Evolutionary conservation across 1,284 basidiomycete species (phyloP), one percentile per base, ranked within the genome.

Genomic region (Ceratobasidium sp.): DNA sequence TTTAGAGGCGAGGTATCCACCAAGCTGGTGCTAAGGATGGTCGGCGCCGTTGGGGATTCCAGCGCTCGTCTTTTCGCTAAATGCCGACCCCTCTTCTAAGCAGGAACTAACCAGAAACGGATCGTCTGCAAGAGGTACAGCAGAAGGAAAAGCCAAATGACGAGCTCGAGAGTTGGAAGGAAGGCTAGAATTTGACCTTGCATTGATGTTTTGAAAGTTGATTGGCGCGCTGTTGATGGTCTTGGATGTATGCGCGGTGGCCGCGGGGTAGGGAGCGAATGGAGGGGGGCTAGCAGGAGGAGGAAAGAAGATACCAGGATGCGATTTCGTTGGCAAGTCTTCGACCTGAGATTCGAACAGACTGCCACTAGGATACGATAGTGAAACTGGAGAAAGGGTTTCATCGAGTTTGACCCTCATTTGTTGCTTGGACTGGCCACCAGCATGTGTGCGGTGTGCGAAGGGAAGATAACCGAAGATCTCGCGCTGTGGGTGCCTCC

Each of bases 281-380:
- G 62, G 38, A 29, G 62, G 62, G 12, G 62, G 62, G 25, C 62
- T 65, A 1, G 50, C 62, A 10, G 62, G 62, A n/a, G 62, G 49
- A n/a, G 62, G 62, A 27, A 65, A 65, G 3, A 53, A 27, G 12
- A 50, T 35, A 22, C 10, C 20, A 20, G 13, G 22, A 12, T 47
- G 10, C 10, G 38, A 17, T 17, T 47, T 47, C 7, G 6, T 12
- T 22, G 45, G 45, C 7, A 20, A 47, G n/a, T 20, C 45, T 7
- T 12, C 6, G 45, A 20, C 7, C 45, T 22, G 10, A 47, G n/a
- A n/a, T n/a, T n/a, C n/a, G n/a, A n/a, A n/a, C n/a, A n/a, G n/a
- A n/a, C n/a, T n/a, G n/a, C n/a, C n/a, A n/a, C n/a, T n/a, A n/a
- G 10, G 10, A 12, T 20, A 20, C 7, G 45, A 22, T 47, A 20